Percentiles rank a stretch among this genome's conserved stretches.
phyloP scores from a whole-genome alignment of 1,284 basidiomycete species.

The Trametes versicolor region DNA sequence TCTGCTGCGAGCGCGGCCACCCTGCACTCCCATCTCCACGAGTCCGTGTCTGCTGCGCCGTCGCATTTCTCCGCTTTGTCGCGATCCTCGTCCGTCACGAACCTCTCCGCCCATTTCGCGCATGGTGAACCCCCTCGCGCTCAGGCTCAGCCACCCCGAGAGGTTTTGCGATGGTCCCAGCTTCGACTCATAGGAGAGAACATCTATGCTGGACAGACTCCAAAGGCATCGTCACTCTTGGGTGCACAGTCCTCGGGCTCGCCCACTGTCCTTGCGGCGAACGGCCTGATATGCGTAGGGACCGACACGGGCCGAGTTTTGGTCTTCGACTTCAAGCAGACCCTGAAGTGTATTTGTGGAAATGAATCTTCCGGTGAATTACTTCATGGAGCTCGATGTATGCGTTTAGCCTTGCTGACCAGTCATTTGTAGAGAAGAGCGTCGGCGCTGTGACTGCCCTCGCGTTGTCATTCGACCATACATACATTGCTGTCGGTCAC shows the following conservation, averaged over 20 bases:
- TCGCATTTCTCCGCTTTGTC: slow-evolving; percentile 81
- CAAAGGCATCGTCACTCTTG: slow-evolving; percentile 70
- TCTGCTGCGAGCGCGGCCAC: slow-evolving; percentile 59
- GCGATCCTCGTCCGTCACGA: slow-evolving; percentile 69
- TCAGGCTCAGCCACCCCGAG: slow-evolving; percentile 43
- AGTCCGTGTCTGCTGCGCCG: slow-evolving; percentile 60
- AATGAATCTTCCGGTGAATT: slow-evolving; percentile 70
- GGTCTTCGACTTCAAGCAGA: slow-evolving; percentile 94
- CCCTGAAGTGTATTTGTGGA: slow-evolving; percentile 82
- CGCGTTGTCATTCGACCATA: slow-evolving; percentile 93
- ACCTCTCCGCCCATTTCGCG: slow-evolving; percentile 50
- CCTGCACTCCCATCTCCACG: slow-evolving; percentile 53
- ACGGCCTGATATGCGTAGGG: slow-evolving; percentile 92
- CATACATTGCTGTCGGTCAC: slow-evolving; percentile 93
- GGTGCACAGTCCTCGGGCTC: slow-evolving; percentile 65
- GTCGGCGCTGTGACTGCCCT: slow-evolving; percentile 91
- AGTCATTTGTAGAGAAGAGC: slow-evolving; percentile 55
- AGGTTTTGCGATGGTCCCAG: slow-evolving; percentile 85
- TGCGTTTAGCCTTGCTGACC: slow-evolving; percentile 12
- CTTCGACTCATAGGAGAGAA: slow-evolving; percentile 67
- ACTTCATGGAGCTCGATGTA: neutral
- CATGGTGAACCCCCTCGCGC: slow-evolving; percentile 18
- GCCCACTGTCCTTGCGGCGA: slow-evolving; percentile 87
- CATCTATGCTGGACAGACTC: slow-evolving; percentile 62
- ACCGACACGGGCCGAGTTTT: slow-evolving; percentile 82